A percentile compares a stretch with the other conserved stretches of the same genome.
phyloP scores from a whole-genome alignment of 2,329 filamentous ascomycete genomes.

The Fusarium sp. region DNA sequence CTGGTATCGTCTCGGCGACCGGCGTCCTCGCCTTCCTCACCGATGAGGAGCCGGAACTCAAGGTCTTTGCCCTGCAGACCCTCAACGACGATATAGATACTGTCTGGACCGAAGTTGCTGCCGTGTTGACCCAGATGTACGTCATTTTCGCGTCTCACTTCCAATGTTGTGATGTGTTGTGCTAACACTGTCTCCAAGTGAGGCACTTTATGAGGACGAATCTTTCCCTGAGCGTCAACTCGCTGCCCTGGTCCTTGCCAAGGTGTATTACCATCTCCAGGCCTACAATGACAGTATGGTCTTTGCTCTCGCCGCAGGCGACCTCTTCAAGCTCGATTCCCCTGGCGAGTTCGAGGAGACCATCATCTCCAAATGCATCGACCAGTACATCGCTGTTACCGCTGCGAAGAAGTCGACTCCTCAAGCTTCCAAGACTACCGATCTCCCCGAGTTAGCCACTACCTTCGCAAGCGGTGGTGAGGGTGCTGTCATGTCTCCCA shows the following conservation, averaged over 20 bases:
- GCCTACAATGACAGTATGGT: conserved; percentile 99
- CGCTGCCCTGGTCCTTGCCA: conserved; percentile 92
- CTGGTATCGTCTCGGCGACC: conserved; percentile 92
- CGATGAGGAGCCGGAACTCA: conserved; percentile 93
- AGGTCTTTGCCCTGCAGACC: conserved; percentile 93
- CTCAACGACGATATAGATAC: conserved; percentile 97
- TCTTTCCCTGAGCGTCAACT: conserved; percentile 93
- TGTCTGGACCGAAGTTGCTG: conserved; percentile 97
- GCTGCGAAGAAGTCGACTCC: conserved; percentile 64
- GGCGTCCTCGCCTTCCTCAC: conserved; percentile 95
- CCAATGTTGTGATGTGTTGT: conserved; percentile 1
- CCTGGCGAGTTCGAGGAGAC: conserved; percentile 98
- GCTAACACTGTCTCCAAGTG: conserved; percentile 66
- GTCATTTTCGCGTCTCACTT: conserved; percentile 34
- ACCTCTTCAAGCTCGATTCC: conserved; percentile 92
- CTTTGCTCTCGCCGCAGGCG: conserved; percentile 93
- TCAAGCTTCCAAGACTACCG: conserved; percentile 58
- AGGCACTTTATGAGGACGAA: conserved; percentile 97
- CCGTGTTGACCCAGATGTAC: conserved; percentile 92
- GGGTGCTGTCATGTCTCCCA: conserved; percentile 84
- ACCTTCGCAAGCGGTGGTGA: conserved; percentile 80
- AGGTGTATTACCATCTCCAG: conserved; percentile 98
- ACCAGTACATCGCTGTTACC: conserved; percentile 91
- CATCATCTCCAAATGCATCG: conserved; percentile 97
- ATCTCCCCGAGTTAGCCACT: conserved; percentile 79